phyloP scores from a whole-genome alignment of 2,329 filamentous ascomycete species.

The Beauveria australis region DNA sequence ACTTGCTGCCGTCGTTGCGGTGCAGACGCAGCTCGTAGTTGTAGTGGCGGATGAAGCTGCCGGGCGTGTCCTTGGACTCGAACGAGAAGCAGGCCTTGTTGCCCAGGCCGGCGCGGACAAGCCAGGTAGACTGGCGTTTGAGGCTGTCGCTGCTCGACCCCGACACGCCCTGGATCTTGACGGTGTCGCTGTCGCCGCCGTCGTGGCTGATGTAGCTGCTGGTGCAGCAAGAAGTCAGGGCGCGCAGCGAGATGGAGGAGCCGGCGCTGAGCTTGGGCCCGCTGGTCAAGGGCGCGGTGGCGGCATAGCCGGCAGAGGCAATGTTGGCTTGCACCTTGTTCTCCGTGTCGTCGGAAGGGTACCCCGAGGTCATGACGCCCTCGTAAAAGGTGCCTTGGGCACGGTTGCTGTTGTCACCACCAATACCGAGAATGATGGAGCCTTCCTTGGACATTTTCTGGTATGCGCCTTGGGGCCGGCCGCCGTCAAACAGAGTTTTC shows the following conservation, averaged over 20 bases:
- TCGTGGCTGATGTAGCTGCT: constrained; percentile 47
- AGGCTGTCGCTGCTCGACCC: constrained; percentile 40
- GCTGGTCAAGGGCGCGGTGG: constrained; percentile 34
- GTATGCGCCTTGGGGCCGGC: constrained; percentile 48
- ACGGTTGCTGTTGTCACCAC: constrained; percentile 54
- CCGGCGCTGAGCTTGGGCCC: constrained; percentile 40
- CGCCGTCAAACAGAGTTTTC: constrained; percentile 51
- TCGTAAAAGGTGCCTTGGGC: constrained; percentile 59
- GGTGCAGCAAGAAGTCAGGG: constrained; percentile 45
- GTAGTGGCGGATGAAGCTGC: constrained; percentile 50
- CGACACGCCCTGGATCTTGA: constrained; percentile 46
- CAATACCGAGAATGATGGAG: constrained; percentile 60
- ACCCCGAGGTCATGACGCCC: constrained; percentile 55
- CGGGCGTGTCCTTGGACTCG: constrained; percentile 49
- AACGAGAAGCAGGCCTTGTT: constrained; percentile 53
- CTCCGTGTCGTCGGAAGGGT: constrained; percentile 52
- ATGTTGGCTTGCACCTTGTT: constrained; percentile 51
- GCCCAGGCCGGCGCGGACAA: constrained; percentile 44
- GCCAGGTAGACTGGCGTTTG: constrained; percentile 45
- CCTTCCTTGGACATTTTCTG: constrained; percentile 58
- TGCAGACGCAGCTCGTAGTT: constrained; percentile 42
- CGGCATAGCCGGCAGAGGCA: constrained; percentile 49
- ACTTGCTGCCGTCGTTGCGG: constrained; percentile 46
- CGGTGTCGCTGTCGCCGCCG: constrained; percentile 30
- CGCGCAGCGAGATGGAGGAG: constrained; percentile 43